Percentiles rank a stretch among this genome's conserved stretches.
Evolutionary conservation across 2,329 filamentous ascomycete genomes (phyloP).

Genomic region (Pseudogymnoascus sp.): DNA sequence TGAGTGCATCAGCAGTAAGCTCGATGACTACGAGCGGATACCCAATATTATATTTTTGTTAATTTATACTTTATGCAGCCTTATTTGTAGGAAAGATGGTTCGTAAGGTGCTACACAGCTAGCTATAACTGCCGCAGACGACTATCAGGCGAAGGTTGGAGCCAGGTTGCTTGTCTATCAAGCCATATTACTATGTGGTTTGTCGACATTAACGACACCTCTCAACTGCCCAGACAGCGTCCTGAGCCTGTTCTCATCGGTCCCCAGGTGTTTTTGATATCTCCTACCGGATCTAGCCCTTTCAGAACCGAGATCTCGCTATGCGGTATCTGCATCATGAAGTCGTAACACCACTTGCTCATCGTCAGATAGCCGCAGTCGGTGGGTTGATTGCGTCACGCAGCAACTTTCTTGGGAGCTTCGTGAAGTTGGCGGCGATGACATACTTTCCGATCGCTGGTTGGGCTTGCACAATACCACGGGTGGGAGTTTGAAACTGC

Average conservation of each 20-base stretch:
- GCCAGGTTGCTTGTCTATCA: no score
- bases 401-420: not conserved
- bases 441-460: not conserved
- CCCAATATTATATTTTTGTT: not conserved
- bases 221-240: no score
- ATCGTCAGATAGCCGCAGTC: not conserved
- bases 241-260: no score
- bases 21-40: not conserved
- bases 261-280: not conserved
- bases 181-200: no score
- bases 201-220: no score
- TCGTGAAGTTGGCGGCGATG: not conserved
- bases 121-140: no score
- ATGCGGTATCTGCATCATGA: not conserved
- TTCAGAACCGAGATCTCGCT: not conserved
- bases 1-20: not conserved
- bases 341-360: not conserved
- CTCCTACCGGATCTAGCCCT: not conserved
- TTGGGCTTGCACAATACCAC: not conserved
- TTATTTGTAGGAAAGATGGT: no score
- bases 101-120: no score
- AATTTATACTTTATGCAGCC: no score
- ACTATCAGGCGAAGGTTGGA: no score
- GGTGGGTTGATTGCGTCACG: not conserved
- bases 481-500: not conserved